Percentiles rank a stretch among this genome's conserved stretches.
Evolutionary conservation across 78 protist species (phyloP).

Genomic region (Trichosphaerium sp.): DNA sequence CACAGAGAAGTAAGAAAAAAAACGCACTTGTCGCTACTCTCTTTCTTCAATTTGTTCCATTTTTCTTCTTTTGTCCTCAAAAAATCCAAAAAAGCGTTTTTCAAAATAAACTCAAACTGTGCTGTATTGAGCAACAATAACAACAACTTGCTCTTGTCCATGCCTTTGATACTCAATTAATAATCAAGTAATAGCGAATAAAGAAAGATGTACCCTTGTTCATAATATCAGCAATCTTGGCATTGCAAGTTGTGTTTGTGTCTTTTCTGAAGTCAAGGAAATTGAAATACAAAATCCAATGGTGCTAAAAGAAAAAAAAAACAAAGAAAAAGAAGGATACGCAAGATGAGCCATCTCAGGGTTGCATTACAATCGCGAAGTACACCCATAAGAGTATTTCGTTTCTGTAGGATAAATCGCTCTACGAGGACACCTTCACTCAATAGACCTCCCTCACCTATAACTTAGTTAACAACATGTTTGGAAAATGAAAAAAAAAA

Average conservation of each 20-base stretch:
- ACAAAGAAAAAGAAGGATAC: background rate
- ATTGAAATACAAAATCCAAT: background rate
- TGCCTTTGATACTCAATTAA: too few species aligned
- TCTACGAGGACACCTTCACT: constrained; percentile 72
- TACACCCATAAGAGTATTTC: constrained; percentile 33
- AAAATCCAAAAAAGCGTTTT: constrained; percentile 8
- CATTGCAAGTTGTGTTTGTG: too few species aligned
- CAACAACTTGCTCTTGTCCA: constrained; percentile 25
- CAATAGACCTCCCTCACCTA: constrained; percentile 16
- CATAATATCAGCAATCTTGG: too few species aligned
- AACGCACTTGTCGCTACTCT: constrained; percentile 16
- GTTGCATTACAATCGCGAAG: constrained; percentile 81
- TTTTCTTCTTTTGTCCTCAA: constrained; percentile 27
- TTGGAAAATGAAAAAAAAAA: constrained; percentile 1
- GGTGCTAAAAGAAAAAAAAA: too few species aligned
- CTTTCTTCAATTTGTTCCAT: constrained; percentile 66
- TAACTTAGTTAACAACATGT: background rate
- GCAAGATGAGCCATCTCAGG: constrained; percentile 76
- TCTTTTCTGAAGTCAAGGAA: too few species aligned
- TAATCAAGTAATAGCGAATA: too few species aligned
- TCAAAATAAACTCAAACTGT: constrained; percentile 71
- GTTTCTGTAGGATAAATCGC: constrained; percentile 70
- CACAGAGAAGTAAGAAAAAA: too few species aligned
- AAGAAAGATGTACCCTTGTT: too few species aligned
- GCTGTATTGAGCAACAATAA: constrained; percentile 68